A percentile compares a stretch with the other conserved stretches of the same genome.
phyloP scores from a whole-genome alignment of 2,329 filamentous ascomycete genomes.

The Hymenoscyphus fraxineus region DNA sequence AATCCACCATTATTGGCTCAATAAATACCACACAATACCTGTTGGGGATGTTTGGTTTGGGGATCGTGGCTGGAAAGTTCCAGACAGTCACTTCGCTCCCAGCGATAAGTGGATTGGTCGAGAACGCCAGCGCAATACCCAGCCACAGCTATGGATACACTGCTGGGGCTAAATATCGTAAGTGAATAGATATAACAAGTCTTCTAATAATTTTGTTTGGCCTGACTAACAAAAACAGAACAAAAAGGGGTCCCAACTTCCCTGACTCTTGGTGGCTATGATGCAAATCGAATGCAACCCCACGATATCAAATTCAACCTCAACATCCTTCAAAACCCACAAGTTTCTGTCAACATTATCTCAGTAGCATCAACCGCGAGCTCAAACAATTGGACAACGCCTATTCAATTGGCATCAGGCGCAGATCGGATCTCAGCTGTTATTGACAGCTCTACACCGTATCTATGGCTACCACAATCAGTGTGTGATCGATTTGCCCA shows the following conservation, averaged over 20 bases:
- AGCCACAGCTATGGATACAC: conserved; percentile 75
- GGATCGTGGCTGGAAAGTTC: conserved; percentile 53
- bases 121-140: conserved; percentile 57
- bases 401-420: conserved; percentile 21
- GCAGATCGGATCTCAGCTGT: conserved; percentile 27
- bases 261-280: conserved; percentile 68
- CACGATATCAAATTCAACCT: conserved; percentile 60
- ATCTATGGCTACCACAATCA: conserved; percentile 57
- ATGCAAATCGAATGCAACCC: conserved; percentile 55
- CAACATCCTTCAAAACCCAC: conserved; percentile 46
- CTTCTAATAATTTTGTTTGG: background rate
- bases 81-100: conserved; percentile 46
- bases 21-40: conserved; percentile 55
- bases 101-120: conserved; percentile 54
- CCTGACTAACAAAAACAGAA: conserved; percentile 34
- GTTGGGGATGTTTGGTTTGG: conserved; percentile 54
- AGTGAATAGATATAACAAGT: conserved; percentile 29
- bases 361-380: conserved; percentile 21
- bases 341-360: conserved; percentile 26
- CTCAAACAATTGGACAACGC: conserved; percentile 54
- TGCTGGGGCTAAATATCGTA: conserved; percentile 69
- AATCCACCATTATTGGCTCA: conserved; percentile 39
- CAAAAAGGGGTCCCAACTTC: conserved; percentile 48
- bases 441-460: conserved; percentile 63
- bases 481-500: conserved; percentile 63